phyloP scores from a whole-genome alignment of 306 rosid genomes.

The Echinosophora koreensis region DNA sequence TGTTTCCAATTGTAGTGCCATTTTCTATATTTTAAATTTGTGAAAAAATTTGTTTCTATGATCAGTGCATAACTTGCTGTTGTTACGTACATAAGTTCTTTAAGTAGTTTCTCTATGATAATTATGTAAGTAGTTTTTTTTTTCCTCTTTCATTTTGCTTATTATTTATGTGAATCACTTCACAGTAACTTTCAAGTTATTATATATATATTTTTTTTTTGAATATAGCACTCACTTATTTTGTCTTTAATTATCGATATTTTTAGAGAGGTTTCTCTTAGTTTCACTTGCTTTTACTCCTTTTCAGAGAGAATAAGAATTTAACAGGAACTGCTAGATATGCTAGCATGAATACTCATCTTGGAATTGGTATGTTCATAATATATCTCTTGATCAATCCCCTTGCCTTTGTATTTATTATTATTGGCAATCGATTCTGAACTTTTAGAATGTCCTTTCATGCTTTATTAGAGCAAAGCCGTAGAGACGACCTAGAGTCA shows the following conservation, averaged over 20 bases:
- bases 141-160: constrained; percentile 1
- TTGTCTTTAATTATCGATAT: neutral
- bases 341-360: constrained; percentile 98
- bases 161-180: constrained; percentile 4
- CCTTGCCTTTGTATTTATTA: constrained; percentile 33
- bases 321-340: constrained; percentile 98
- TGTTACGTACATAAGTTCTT: constrained; percentile 24
- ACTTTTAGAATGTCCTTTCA: constrained; percentile 41
- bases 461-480: constrained; percentile 83
- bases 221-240: constrained; percentile 3
- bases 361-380: constrained; percentile 80
- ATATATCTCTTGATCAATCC: constrained; percentile 36
- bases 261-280: constrained; percentile 14
- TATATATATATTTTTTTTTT: neutral
- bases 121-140: constrained; percentile 22
- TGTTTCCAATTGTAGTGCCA: neutral
- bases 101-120: neutral
- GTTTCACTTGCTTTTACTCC: constrained; percentile 46
- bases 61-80: neutral
- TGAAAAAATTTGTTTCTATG: constrained; percentile 13
- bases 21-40: neutral
- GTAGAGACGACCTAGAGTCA: constrained; percentile 97
- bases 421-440: constrained; percentile 41
- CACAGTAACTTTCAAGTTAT: constrained; percentile 10
- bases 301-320: constrained; percentile 90